phyloP scores from a whole-genome alignment of 1,284 basidiomycete species.

The Ustilago cynodontis region DNA sequence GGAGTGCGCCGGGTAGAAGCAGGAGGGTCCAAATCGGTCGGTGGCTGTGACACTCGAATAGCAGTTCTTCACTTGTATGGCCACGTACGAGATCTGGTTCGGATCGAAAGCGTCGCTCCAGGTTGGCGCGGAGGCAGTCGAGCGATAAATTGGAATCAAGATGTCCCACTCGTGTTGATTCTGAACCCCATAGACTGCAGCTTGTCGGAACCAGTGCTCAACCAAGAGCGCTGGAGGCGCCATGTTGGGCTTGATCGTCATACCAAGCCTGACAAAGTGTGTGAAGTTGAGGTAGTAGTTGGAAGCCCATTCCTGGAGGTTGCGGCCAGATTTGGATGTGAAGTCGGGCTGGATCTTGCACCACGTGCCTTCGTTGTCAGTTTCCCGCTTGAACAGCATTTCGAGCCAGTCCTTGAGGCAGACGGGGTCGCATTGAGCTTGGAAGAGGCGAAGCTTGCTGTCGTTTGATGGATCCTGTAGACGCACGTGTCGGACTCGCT shows the following conservation, averaged over 20 bases:
- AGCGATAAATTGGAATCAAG: constrained; percentile 11
- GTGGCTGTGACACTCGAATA: not conserved
- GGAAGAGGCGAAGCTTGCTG: constrained; percentile 5
- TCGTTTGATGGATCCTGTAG: not conserved
- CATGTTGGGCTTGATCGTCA: too few species aligned
- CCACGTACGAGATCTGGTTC: constrained; percentile 13
- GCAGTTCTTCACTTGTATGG: constrained; percentile 15
- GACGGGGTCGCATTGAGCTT: constrained; percentile 9
- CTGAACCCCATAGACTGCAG: not conserved
- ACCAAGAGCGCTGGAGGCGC: not conserved
- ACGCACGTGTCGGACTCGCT: not conserved
- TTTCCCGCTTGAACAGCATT: constrained; percentile 2
- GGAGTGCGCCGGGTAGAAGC: not conserved
- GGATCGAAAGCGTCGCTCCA: constrained; percentile 6
- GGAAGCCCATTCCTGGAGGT: constrained; percentile 1
- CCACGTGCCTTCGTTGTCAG: too few species aligned
- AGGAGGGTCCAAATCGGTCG: not conserved
- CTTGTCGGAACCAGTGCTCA: constrained; percentile 8
- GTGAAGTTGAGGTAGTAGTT: constrained; percentile 19
- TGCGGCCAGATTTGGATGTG: too few species aligned
- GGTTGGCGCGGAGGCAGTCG: not conserved
- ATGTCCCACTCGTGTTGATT: constrained; percentile 7
- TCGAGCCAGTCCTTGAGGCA: constrained; percentile 10
- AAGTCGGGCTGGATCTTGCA: too few species aligned
- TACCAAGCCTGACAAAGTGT: too few species aligned